These are phyloP conservation scores for Coemansia reversa DNA, from an alignment of 192 early-diverging fungal genomes.

Conservation along the genomic window DNA sequence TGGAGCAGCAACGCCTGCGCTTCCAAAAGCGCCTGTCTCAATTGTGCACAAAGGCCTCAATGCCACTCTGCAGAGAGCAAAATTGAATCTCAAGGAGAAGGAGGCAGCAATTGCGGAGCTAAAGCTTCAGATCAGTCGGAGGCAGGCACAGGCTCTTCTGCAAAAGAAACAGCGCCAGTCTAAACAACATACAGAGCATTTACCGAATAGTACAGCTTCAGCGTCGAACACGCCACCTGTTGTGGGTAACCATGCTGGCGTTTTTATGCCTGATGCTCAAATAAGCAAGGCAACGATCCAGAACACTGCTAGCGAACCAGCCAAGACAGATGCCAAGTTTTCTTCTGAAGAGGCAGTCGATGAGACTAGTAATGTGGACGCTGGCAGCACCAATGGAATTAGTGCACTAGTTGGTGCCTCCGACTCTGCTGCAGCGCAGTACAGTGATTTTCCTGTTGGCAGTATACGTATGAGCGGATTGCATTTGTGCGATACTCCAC, in stretches of 20 bases:
- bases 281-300: too few relatives aligned
- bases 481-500: background rate
- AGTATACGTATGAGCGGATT: too few relatives aligned
- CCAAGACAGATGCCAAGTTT: too few relatives aligned
- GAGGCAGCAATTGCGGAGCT: constrained; percentile 42
- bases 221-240: constrained; percentile 1
- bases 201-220: background rate
- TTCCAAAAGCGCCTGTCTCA: background rate
- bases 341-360: too few relatives aligned
- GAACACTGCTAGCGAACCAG: too few relatives aligned
- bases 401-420: too few relatives aligned
- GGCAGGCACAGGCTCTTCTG: constrained; percentile 25
- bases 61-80: constrained; percentile 20
- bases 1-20: background rate
- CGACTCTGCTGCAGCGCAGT: too few relatives aligned
- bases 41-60: background rate
- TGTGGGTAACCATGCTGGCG: too few relatives aligned
- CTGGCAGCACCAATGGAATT: too few relatives aligned
- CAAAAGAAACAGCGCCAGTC: constrained; percentile 26
- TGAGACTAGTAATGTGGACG: too few relatives aligned
- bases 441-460: too few relatives aligned
- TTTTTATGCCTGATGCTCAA: too few relatives aligned
- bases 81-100: constrained; percentile 23
- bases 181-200: constrained; percentile 1
- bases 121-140: constrained; percentile 36